Base-by-base conservation (phyloP, 2,329 filamentous ascomycete species). In the Neofusicoccum ribis region DNA sequence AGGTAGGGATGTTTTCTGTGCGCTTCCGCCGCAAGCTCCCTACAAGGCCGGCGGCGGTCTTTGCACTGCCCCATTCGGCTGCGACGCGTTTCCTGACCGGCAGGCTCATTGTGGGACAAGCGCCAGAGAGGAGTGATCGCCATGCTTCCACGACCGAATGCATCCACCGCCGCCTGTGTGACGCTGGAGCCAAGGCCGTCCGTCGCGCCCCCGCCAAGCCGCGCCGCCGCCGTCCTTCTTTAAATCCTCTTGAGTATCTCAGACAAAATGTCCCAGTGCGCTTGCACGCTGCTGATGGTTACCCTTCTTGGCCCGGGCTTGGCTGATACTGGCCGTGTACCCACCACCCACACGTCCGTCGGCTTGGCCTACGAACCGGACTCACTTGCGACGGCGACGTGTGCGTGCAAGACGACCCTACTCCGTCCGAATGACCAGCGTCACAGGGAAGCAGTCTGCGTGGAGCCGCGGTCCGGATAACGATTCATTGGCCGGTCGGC, bases 1-100 rank as follows among this genome's bases (percentile, higher is more conserved):
- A 31, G 20, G 23, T n/a, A 46, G 54, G 23, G 14, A 46, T 44
- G 54, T 7, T 59, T 60, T 43, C 43, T 47, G 3, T 44, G 5
- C 54, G 23, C 37, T 39, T 31, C 56, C 17, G 6, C 27, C 27
- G 12, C 11, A 47, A 36, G 43, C 41, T 60, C 41, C 56, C 15
- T 27, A 12, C 23, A 36, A 47, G 54, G 8, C 37, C 20, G 14
- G 39, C 39, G 39, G 54, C 54, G 39, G 15, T 17, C 44, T 46
- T 46, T 60, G 56, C 56, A 60, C 56, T 60, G 56, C 56, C 56
- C 43, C 56, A 47, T 60, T 60, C 56, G 56, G 56, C 27, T 60
- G 56, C 56, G 43, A 47, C 56, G 56, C n/a, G 37, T 37, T 60
- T 60, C 56, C 56, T 37, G 56, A 60, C 56, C 56, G 31, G 56